A percentile compares a stretch with the other conserved stretches of the same genome.
Evolutionary conservation across 352 stramenopile species (phyloP).

Genomic region (Peronospora belbahrii): DNA sequence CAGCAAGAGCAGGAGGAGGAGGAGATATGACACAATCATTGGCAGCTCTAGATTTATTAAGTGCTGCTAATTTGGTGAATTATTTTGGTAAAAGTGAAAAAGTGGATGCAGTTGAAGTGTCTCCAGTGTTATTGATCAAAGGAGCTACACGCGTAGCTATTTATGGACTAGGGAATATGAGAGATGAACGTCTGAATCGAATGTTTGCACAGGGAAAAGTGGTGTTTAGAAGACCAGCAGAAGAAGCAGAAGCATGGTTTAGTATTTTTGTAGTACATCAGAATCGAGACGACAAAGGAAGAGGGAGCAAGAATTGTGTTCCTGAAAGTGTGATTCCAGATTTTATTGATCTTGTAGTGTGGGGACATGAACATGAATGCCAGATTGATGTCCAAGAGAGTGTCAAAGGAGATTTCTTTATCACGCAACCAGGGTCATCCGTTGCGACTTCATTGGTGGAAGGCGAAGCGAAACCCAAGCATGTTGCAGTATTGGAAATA

Average conservation of each 20-base stretch:
- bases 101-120: slow-evolving; percentile 93
- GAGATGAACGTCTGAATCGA: slow-evolving; percentile 96
- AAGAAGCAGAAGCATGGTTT: slow-evolving; percentile 88
- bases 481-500: slow-evolving; percentile 87
- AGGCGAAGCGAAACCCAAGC: slow-evolving; percentile 80
- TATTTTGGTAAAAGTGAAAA: slow-evolving; percentile 95
- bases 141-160: slow-evolving; percentile 92
- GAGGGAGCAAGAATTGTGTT: slow-evolving; percentile 94
- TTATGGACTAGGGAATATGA: slow-evolving; percentile 97
- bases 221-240: slow-evolving; percentile 84
- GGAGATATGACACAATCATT: slow-evolving; percentile 66
- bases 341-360: slow-evolving; percentile 97
- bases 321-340: slow-evolving; percentile 96
- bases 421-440: slow-evolving; percentile 94
- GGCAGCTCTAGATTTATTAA: slow-evolving; percentile 93
- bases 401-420: slow-evolving; percentile 92
- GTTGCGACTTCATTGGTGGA: slow-evolving; percentile 93
- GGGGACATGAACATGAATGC: slow-evolving; percentile 98
- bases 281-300: slow-evolving; percentile 92
- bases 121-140: slow-evolving; percentile 95
- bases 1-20: slow-evolving; percentile 82
- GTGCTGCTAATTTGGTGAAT: slow-evolving; percentile 95
- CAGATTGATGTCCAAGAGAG: slow-evolving; percentile 90
- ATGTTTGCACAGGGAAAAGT: slow-evolving; percentile 97
- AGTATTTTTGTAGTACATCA: slow-evolving; percentile 99